phyloP scores from a whole-genome alignment of 495 filamentous ascomycete genomes.

The Podospora fimiseda region DNA sequence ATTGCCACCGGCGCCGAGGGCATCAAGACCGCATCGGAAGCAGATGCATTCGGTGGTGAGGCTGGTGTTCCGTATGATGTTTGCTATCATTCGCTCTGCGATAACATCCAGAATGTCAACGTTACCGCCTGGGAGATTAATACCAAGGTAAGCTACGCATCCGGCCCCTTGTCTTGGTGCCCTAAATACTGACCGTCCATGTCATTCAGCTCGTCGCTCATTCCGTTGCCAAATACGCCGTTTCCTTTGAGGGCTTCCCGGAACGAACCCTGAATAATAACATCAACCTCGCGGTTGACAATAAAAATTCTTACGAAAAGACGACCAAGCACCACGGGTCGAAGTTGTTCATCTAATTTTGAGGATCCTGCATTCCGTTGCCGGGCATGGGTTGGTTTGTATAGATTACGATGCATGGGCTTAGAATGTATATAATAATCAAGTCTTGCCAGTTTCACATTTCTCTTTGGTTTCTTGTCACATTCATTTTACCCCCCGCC shows the following conservation, averaged over 20 bases:
- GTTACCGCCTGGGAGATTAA: constrained; percentile 49
- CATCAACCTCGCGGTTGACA: constrained; percentile 1
- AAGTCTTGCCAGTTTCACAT: too few species aligned
- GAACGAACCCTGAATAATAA: constrained; percentile 27
- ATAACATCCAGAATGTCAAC: constrained; percentile 44
- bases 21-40: constrained; percentile 48
- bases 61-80: constrained; percentile 48
- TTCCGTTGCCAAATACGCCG: constrained; percentile 47
- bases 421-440: too few species aligned
- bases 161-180: too few species aligned
- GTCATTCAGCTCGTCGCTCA: constrained; percentile 44
- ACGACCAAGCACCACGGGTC: constrained; percentile 33
- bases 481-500: background rate
- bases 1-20: constrained; percentile 59
- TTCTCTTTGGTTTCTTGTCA: too few species aligned
- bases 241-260: constrained; percentile 49
- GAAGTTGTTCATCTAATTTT: constrained; percentile 28
- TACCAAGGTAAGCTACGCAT: constrained; percentile 41
- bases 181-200: background rate
- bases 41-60: constrained; percentile 45
- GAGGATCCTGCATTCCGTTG: background rate
- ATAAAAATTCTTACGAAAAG: constrained; percentile 10
- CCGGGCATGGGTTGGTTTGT: background rate
- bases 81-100: constrained; percentile 52
- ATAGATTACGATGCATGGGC: too few species aligned